These are phyloP conservation scores for Dillenia turbinata DNA, from an alignment of 164 flowering plant genomes.

Conservation along the genomic window DNA sequence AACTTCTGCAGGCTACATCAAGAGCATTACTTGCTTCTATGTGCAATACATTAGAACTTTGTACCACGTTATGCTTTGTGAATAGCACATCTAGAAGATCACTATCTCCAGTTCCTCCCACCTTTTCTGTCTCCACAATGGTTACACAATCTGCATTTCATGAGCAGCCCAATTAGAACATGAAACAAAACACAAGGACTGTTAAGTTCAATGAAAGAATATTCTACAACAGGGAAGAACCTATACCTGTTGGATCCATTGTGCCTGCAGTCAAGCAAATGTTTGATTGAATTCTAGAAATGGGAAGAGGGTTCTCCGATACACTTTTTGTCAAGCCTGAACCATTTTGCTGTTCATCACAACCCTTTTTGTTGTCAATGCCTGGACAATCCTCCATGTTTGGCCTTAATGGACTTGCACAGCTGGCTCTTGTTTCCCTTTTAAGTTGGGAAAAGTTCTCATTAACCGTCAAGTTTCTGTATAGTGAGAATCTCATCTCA, in stretches of 20 bases:
- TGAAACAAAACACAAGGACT: neutral
- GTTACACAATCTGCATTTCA: conserved; percentile 22
- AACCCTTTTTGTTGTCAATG: conserved; percentile 13
- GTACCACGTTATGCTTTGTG: too few relatives aligned
- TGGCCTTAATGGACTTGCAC: conserved; percentile 16
- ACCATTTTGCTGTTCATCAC: conserved; percentile 14
- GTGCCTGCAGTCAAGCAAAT: conserved; percentile 13
- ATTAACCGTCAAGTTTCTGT: conserved; percentile 15
- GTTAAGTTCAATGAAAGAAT: conserved; percentile 1
- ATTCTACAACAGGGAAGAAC: neutral
- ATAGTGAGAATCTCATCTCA: conserved; percentile 30
- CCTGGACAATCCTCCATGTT: conserved; percentile 17
- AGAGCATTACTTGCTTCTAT: conserved; percentile 18
- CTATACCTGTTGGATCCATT: conserved; percentile 38
- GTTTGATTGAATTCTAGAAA: conserved; percentile 15
- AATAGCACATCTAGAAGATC: too few relatives aligned
- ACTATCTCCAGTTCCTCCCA: too few relatives aligned
- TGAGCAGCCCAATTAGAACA: neutral
- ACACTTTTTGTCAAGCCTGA: conserved; percentile 11
- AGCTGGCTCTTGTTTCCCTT: conserved; percentile 18
- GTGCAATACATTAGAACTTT: too few relatives aligned
- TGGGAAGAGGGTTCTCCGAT: conserved; percentile 14
- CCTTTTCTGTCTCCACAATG: conserved; percentile 11
- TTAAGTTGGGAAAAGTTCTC: conserved; percentile 15
- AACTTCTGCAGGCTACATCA: conserved; percentile 19